Base-by-base conservation (phyloP, 2,329 filamentous ascomycete genomes). In the Phyllachora maydis region DNA sequence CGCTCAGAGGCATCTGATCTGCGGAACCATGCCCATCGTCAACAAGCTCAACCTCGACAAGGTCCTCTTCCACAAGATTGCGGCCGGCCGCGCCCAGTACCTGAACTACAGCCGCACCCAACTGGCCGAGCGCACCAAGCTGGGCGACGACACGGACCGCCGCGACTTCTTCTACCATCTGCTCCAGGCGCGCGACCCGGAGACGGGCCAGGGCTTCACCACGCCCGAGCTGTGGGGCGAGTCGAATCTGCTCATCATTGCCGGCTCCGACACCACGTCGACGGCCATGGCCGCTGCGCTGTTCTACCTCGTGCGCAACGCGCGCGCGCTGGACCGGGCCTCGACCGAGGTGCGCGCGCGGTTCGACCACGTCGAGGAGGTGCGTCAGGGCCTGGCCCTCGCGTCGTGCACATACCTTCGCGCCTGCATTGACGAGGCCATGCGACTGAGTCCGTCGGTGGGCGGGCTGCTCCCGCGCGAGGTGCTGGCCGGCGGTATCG, bases 111-210 rank as follows among this genome's bases (percentile, higher is more conserved):
- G 67, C 43, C 67, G 70, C 23, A 51, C 55, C 3, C 72, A 77
- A 44, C 57, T 75, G 19, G 59, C 59, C 9, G 65, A 76, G 36
- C 60, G 72, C 13, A 74, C 69, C 23, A 65, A 67, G 30, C 49
- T 72, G 14, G 69, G 69, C 14, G 65, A 67, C 32, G 65, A 63
- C 32, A 68, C 60, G 22, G 68, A 66, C 35, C 69, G 72, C 16
- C 66, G 70, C 27, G 74, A 79, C 40, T 78, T 79, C 50, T 78
- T 79, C 49, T 70, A 76, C 45, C 69, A 78, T 42, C 57, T 81
- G 8, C 59, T 79, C 29, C 70, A 69, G 37, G 72, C 73, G 6
- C 62, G 63, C 18, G 73, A 79, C 33, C 70, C 71, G 8, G 70
- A 77, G 38, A 76, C 71, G 0, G 71, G 71, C 24, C 55, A 62